Evolutionary conservation across 257 asterid genomes (phyloP).

Genomic region (Petunia secreta): DNA sequence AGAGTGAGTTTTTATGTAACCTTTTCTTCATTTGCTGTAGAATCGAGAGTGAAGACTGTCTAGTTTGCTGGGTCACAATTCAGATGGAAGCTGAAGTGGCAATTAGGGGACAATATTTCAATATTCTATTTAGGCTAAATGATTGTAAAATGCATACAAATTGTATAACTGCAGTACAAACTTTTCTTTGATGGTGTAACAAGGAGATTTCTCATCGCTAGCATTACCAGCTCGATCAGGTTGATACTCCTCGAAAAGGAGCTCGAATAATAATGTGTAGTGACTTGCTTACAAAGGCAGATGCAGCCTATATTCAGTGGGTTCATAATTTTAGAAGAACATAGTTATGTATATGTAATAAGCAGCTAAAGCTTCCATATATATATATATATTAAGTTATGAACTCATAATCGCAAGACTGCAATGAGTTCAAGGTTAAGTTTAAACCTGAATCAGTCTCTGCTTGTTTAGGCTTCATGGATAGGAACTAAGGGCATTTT

Average conservation of each 20-base stretch:
- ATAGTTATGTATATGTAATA: too few species aligned
- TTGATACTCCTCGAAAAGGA: not conserved
- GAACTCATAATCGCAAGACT: too few species aligned
- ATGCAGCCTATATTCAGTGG: too few species aligned
- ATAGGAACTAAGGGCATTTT: slow-evolving; percentile 67
- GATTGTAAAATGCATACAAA: not conserved
- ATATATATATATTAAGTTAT: too few species aligned
- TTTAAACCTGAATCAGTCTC: not conserved
- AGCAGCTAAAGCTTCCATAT: too few species aligned
- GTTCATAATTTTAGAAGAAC: too few species aligned
- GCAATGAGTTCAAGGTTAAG: too few species aligned
- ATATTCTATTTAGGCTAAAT: not conserved
- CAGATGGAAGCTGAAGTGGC: not conserved
- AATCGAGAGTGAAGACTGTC: not conserved
- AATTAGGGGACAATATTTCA: slow-evolving; percentile 3
- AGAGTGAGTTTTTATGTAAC: not conserved
- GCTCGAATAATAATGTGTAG: not conserved
- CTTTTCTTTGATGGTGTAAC: too few species aligned
- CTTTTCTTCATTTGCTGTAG: not conserved
- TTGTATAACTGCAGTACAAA: not conserved
- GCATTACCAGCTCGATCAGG: not conserved
- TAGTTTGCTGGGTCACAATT: not conserved
- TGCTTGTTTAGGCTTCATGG: slow-evolving; percentile 45
- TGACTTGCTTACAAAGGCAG: too few species aligned
- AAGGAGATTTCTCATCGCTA: too few species aligned